A percentile compares a stretch with the other conserved stretches of the same genome.
phyloP scores from a whole-genome alignment of 2,329 filamentous ascomycete species.

The Diplodia corticola region DNA sequence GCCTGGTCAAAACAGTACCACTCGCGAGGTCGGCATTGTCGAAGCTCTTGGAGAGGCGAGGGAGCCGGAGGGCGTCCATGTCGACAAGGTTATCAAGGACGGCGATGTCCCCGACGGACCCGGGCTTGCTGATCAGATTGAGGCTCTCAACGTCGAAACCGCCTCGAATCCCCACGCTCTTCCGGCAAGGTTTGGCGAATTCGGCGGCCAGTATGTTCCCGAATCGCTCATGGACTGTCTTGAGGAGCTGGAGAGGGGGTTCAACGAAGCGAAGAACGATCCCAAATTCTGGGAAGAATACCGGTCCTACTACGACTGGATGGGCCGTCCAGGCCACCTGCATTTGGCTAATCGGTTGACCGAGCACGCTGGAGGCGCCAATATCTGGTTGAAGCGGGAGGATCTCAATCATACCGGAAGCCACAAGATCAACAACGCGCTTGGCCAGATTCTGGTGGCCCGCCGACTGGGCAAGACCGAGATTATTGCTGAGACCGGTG shows the following conservation, averaged over 20 bases:
- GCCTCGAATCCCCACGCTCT: constrained; percentile 55
- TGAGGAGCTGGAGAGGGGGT: constrained; percentile 84
- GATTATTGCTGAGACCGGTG: constrained; percentile 97
- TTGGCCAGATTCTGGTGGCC: constrained; percentile 89
- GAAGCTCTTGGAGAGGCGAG: constrained; percentile 65
- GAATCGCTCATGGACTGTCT: constrained; percentile 98
- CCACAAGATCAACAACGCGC: constrained; percentile 99
- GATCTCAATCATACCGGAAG: constrained; percentile 97
- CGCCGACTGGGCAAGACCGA: constrained; percentile 86
- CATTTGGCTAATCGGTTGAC: constrained; percentile 88
- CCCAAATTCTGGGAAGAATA: constrained; percentile 97
- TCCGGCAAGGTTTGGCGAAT: constrained; percentile 88
- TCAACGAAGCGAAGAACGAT: constrained; percentile 83
- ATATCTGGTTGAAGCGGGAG: constrained; percentile 97
- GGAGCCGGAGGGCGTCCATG: constrained; percentile 64
- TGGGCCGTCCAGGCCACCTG: constrained; percentile 89
- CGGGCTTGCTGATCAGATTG: constrained; percentile 78
- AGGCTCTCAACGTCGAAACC: constrained; percentile 70
- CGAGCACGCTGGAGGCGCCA: constrained; percentile 84
- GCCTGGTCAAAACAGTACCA: constrained; percentile 49
- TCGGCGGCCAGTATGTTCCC: constrained; percentile 95
- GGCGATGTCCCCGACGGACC: constrained; percentile 57
- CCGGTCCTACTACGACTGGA: constrained; percentile 93
- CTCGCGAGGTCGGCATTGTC: constrained; percentile 68
- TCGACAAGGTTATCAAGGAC: constrained; percentile 67